Conservation (phyloP, 2,329 filamentous ascomycete species). For the Talaromyces funiculosus region DNA sequence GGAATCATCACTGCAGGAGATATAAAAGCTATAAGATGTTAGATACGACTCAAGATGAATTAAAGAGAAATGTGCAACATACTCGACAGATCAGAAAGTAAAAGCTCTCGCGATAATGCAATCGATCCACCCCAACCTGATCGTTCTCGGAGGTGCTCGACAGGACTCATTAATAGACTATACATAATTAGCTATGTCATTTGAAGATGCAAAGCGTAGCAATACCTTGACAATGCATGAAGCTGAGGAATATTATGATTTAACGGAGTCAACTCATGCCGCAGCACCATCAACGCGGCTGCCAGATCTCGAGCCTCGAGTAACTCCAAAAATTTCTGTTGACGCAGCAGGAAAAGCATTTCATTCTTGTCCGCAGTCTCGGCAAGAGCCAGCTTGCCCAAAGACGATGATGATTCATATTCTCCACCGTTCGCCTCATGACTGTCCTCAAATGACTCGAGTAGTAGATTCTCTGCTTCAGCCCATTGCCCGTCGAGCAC, state of each 20-base stretch:
- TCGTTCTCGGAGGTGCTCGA: slow-evolving; percentile 68
- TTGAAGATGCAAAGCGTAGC: background rate
- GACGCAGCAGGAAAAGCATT: slow-evolving; percentile 82
- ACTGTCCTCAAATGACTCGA: slow-evolving; percentile 41
- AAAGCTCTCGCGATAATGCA: slow-evolving; percentile 64
- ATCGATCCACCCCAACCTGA: slow-evolving; percentile 80
- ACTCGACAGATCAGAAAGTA: slow-evolving; percentile 83
- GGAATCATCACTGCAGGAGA: slow-evolving; percentile 97
- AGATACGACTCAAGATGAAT: background rate
- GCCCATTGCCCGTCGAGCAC: slow-evolving; percentile 76
- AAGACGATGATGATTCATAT: slow-evolving; percentile 22
- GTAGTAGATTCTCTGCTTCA: slow-evolving; percentile 76
- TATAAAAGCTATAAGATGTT: slow-evolving; percentile 61
- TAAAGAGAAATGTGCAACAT: slow-evolving; percentile 29
- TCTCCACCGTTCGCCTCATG: slow-evolving; percentile 42
- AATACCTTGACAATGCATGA: slow-evolving; percentile 71
- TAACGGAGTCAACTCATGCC: slow-evolving; percentile 80
- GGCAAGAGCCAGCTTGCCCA: slow-evolving; percentile 64
- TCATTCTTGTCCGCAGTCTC: slow-evolving; percentile 68
- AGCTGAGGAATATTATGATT: slow-evolving; percentile 71
- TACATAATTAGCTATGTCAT: background rate
- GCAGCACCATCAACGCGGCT: slow-evolving; percentile 72
- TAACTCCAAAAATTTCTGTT: slow-evolving; percentile 92
- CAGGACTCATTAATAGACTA: slow-evolving; percentile 83
- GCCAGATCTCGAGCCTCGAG: slow-evolving; percentile 70